Evolutionary conservation across 331 rosid species (phyloP), one percentile per base, ranked within the genome.

Genomic region (Erythrophleum ivorense): DNA sequence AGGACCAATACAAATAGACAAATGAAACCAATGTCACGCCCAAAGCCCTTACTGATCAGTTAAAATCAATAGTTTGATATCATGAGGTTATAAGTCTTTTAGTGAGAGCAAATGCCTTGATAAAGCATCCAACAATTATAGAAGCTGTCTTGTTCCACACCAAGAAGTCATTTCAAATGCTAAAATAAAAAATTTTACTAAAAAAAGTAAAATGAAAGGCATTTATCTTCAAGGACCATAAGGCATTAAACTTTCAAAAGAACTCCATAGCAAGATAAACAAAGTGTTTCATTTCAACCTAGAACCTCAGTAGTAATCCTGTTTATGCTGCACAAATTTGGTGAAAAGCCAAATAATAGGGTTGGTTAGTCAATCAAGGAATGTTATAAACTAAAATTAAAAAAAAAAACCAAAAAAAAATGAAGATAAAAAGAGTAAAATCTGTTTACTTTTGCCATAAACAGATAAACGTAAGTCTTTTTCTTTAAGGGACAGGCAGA

Each of bases 261-360:
- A 83, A 54, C 16, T 40, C 21, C 33, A 40, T 21, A 52, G n/a
- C 19, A 45, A 43, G 46, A 73, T 8, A 71, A 82, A 79, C 31
- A 77, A 63, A 12, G 3, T 21, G 21, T 54, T 71, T 38, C 29
- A 70, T 16, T 21, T 49, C 49, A 48, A 38, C 4, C 66, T 58
- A 34, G 38, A 46, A 48, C 9, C 76, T 45, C 31, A 67, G 33
- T 70, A 31, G 33, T 52, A 57, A 81, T 13, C 71, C 48, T 69
- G 40, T 45, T 40, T 38, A 63, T 71, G 49, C 40, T 79, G 21
- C 71, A 67, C 41, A 52, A 73, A 66, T 65, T 73, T 54, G 24
- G 57, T 74, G 41, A 55, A 80, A 81, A 48, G 10, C 65, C 71
- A 71, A 19, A 71, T 33, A 75, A 45, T 60, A 55, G 36, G 48